Base-by-base conservation (phyloP, 2,329 filamentous ascomycete species). In the Talaromyces sp. region DNA sequence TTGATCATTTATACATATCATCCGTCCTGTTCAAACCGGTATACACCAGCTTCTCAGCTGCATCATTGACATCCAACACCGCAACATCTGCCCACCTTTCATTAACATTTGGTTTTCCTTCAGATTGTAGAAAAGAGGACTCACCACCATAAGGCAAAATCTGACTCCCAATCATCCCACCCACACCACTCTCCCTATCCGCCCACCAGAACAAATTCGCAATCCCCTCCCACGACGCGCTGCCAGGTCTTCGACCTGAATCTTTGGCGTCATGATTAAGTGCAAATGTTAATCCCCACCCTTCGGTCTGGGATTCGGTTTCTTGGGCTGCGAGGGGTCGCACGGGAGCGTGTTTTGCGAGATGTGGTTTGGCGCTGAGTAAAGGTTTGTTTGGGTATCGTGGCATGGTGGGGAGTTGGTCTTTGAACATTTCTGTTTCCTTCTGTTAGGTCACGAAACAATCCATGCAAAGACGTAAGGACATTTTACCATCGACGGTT, bases 271-370 rank as follows among this genome's bases (percentile, higher is more conserved):
- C 66, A 11, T 62, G 54, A 27, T 71, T 66, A 39, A 63, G 84
- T 10, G 65, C 66, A 63, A 87, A 87, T 0, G 82, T 84, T 56
- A 90, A 74, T 0, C 87, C 87, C 87, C 87, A 90, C 13, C 89
- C 89, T 71, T 90, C 87, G 0, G 87, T 84, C 49, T 80, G 66
- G 27, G 27, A 31, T 22, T 57, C 50, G 31, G 58, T 31, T 14
- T 33, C 49, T 16, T 50, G n/a, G 16, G 41, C 41, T 3, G 47
- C 41, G 3, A 60, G 58, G 6, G 57, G 63, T 1, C 60, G 59
- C 5, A 62, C 13, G 9, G 64, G 64, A 1, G 14, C 4, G 24
- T 50, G 71, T 69, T 86, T 84, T 2, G 82, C 80, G 27, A 85
- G 75, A 31, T 81, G 75, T 0, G 81, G 81, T 68, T 85, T 85